Evolutionary conservation across 352 stramenopile genomes (phyloP), one percentile per base, ranked within the genome.

Genomic region (Globisporangium radiosum): DNA sequence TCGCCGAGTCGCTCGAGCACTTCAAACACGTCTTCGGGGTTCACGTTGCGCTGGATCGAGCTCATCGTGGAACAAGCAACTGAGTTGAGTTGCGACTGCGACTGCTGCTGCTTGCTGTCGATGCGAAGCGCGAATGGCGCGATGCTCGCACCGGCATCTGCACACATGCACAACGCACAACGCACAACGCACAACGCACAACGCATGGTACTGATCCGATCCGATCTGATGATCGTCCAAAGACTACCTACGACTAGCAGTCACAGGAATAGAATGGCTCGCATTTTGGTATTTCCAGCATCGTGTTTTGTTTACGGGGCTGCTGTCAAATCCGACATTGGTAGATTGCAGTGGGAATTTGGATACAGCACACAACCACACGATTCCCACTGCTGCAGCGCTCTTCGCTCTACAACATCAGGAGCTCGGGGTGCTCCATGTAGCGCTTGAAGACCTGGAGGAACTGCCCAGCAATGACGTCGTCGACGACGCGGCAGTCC

Each of bases 401-500:
- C 25, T 33, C 47, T 13, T 33, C n/a, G 6, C 9, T 54, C 69
- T 82, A 90, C 63, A 90, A 73, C 50, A 81, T 60, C 67, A 90
- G 69, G 19, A 98, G 81, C 70, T 98, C 90, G 6, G 97, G 97
- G 66, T 95, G 90, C 68, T 90, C 89, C 82, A 99, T 97, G 78
- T 99, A 99, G 52, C 90, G 77, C 71, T 97, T 96, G 69, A 99
- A 98, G 17, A 79, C 78, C 65, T 98, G 86, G 62, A 99, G 71
- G 80, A 99, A 99, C 64, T 99, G 85, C 25, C 88, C 87, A 3
- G 94, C 95, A 54, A 98, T 91, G 33, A 97, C 87, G 68, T 98
- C 96, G 78, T 99, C 97, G 33, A 99, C 94, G 40, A 99, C 97
- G 39, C 97, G 92, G 64, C 97, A 83, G 81, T 99, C 97, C 3